Conservation (phyloP, 345 rosid species). For the Eucalyptus marginata region DNA sequence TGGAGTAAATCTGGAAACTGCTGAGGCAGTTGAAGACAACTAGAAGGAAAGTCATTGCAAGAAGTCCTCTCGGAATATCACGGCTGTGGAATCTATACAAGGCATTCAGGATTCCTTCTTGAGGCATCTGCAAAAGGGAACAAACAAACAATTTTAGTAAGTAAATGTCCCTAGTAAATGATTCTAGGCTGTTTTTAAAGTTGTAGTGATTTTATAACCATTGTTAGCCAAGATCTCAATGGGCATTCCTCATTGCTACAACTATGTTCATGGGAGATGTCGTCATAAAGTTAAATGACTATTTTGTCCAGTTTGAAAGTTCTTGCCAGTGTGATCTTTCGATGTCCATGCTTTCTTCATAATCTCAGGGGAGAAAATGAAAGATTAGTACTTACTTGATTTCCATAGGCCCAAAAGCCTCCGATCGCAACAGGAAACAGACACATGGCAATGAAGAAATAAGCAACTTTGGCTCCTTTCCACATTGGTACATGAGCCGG, state of each 20-base stretch:
- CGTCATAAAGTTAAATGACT: background rate
- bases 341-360: background rate
- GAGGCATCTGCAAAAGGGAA: conserved; percentile 54
- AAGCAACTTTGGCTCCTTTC: conserved; percentile 97
- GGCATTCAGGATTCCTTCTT: conserved; percentile 86
- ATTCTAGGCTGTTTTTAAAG: background rate
- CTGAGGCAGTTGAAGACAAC: conserved; percentile 89
- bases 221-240: background rate
- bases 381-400: conserved; percentile 46
- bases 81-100: conserved; percentile 79
- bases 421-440: conserved; percentile 86
- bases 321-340: background rate
- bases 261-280: background rate
- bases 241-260: background rate
- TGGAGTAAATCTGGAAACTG: conserved; percentile 94
- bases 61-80: conserved; percentile 82
- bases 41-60: conserved; percentile 75
- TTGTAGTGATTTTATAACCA: background rate
- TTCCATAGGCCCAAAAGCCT: conserved; percentile 96
- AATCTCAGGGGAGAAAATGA: background rate
- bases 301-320: background rate
- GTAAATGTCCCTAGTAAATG: background rate
- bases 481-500: conserved; percentile 99
- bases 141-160: background rate
- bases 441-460: conserved; percentile 81